A percentile compares a stretch with the other conserved stretches of the same genome.
phyloP scores from a whole-genome alignment of 805 yeast genomes.

The Naumovozyma baii region DNA sequence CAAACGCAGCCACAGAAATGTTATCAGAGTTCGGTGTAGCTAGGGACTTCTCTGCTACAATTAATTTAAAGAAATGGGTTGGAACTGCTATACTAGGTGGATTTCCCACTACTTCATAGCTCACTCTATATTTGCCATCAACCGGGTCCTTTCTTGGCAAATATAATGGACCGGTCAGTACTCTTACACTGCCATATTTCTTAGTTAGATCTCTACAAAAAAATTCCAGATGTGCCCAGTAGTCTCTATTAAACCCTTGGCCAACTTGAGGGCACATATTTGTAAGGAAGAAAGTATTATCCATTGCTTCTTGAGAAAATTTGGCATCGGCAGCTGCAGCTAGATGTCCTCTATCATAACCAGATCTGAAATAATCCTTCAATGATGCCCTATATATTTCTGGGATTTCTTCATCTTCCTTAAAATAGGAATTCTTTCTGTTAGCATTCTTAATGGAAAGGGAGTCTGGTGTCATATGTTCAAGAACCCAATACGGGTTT shows the following conservation, averaged over 20 bases:
- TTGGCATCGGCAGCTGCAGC: slow-evolving; percentile 98
- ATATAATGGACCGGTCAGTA: slow-evolving; percentile 89
- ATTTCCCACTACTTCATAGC: slow-evolving; percentile 88
- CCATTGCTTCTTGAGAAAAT: slow-evolving; percentile 83
- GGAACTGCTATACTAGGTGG: slow-evolving; percentile 97
- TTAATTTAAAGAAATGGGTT: slow-evolving; percentile 86
- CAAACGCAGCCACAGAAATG: slow-evolving; percentile 83
- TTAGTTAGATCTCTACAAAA: slow-evolving; percentile 70
- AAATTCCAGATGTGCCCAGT: slow-evolving; percentile 95
- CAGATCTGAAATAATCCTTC: slow-evolving; percentile 85
- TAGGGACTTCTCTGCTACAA: slow-evolving; percentile 66
- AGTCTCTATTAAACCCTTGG: slow-evolving; percentile 92
- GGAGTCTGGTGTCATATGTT: slow-evolving; percentile 75
- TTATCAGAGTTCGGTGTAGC: slow-evolving; percentile 27
- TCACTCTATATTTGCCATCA: slow-evolving; percentile 79
- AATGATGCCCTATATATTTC: slow-evolving; percentile 61
- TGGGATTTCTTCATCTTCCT: slow-evolving; percentile 81
- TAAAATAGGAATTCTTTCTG: slow-evolving; percentile 71
- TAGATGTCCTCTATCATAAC: slow-evolving; percentile 94
- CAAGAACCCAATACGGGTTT: slow-evolving; percentile 81
- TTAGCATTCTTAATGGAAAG: slow-evolving; percentile 50
- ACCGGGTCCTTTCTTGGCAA: slow-evolving; percentile 62
- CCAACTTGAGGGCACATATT: slow-evolving; percentile 98
- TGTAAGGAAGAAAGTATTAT: slow-evolving; percentile 81
- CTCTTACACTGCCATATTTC: slow-evolving; percentile 65